phyloP scores from a whole-genome alignment of 805 yeast genomes.

The Tanozyma kutaoensis region DNA sequence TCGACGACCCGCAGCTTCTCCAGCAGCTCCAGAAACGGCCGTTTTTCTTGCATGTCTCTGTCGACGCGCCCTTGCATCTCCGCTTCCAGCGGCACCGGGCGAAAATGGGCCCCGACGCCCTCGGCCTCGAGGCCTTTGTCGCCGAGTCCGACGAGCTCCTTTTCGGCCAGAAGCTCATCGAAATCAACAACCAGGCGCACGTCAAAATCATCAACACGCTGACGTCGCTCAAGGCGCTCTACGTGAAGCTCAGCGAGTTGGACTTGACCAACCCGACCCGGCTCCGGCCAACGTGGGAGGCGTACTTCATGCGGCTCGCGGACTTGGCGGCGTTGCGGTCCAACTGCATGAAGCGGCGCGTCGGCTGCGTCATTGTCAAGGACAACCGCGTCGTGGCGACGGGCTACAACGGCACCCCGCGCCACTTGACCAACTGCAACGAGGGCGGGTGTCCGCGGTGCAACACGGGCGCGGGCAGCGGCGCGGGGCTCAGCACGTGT shows the following conservation, averaged over 20 bases:
- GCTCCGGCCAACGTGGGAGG: slow-evolving; percentile 89
- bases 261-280: slow-evolving; percentile 27
- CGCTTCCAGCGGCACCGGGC: slow-evolving; percentile 26
- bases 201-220: slow-evolving; percentile 28
- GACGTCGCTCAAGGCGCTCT: slow-evolving; percentile 18
- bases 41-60: slow-evolving; percentile 65
- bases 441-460: slow-evolving; percentile 94
- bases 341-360: slow-evolving; percentile 95
- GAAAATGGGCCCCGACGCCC: slow-evolving; percentile 4
- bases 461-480: slow-evolving; percentile 39
- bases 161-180: slow-evolving; percentile 38
- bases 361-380: slow-evolving; percentile 89
- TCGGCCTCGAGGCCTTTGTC: slow-evolving; percentile 23
- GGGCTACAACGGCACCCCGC: slow-evolving; percentile 96
- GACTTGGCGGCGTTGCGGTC: slow-evolving; percentile 86
- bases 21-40: slow-evolving; percentile 52
- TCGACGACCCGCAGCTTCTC: slow-evolving; percentile 29
- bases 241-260: slow-evolving; percentile 25
- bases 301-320: slow-evolving; percentile 89
- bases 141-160: slow-evolving; percentile 20
- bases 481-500: slow-evolving; percentile 67
- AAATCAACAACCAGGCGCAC: slow-evolving; percentile 44
- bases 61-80: slow-evolving; percentile 56
- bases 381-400: slow-evolving; percentile 85
- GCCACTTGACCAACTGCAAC: slow-evolving; percentile 77